Conservation (phyloP, 257 asterid genomes). For the Scutellaria baicalensis region DNA sequence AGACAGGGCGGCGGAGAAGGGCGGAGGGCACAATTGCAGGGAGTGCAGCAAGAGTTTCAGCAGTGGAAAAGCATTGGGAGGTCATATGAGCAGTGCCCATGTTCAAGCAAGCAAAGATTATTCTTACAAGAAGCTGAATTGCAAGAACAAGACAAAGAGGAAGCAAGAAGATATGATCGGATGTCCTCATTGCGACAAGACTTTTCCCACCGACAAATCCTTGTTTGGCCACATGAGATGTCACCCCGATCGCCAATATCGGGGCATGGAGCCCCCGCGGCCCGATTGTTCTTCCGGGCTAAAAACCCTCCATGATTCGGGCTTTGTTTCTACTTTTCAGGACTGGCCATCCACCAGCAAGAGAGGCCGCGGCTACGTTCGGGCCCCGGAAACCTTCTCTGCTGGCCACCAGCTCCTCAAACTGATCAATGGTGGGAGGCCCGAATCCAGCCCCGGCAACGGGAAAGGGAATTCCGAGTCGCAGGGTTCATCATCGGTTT, state of each 20-base stretch:
- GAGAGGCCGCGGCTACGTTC: neutral
- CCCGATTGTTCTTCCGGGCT: too few species aligned
- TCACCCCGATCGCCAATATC: conserved; percentile 51
- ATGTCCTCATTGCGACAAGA: conserved; percentile 17
- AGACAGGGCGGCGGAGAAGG: neutral
- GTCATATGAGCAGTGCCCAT: conserved; percentile 77
- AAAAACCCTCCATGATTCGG: too few species aligned
- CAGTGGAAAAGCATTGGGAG: conserved; percentile 77
- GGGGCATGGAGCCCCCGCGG: conserved; percentile 61
- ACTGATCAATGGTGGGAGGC: too few species aligned
- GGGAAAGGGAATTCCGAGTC: too few species aligned
- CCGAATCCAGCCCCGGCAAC: too few species aligned
- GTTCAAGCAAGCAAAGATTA: conserved; percentile 50
- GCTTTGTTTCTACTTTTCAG: too few species aligned
- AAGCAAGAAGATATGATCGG: neutral
- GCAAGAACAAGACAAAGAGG: neutral
- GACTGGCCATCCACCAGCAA: conserved; percentile 14
- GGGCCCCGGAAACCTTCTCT: neutral
- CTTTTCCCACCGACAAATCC: conserved; percentile 35
- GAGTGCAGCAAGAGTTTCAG: conserved; percentile 38
- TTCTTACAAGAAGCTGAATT: conserved; percentile 16
- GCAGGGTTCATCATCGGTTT: too few species aligned
- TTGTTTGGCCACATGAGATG: conserved; percentile 64
- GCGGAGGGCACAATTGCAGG: conserved; percentile 27
- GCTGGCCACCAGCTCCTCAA: neutral